phyloP scores from a whole-genome alignment of 2,329 filamentous ascomycete genomes.

The Tolypocladium sp. region DNA sequence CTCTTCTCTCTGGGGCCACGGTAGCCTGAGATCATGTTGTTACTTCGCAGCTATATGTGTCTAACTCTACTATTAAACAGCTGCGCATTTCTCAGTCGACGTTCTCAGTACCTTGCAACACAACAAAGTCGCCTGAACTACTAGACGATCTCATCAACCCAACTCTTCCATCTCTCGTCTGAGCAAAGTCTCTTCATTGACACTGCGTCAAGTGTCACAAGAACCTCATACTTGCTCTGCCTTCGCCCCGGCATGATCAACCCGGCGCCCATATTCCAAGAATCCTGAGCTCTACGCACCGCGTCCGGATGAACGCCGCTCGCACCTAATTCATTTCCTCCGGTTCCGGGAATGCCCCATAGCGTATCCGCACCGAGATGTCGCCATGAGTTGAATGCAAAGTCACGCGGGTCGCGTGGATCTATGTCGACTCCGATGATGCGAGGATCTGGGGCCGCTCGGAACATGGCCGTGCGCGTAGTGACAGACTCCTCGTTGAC shows the following conservation, averaged over 20 bases:
- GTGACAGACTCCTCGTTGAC: conserved; percentile 32
- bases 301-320: conserved; percentile 12
- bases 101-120: neutral
- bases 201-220: conserved; percentile 18
- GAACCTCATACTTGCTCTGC: conserved; percentile 16
- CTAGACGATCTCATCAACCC: conserved; percentile 11
- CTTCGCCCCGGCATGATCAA: conserved; percentile 21
- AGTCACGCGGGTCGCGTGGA: conserved; percentile 26
- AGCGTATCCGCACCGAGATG: conserved; percentile 31
- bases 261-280: conserved; percentile 19
- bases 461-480: conserved; percentile 26
- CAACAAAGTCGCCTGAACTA: neutral
- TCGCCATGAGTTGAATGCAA: conserved; percentile 37
- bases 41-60: neutral
- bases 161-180: conserved; percentile 16
- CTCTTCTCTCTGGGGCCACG: too few relatives aligned
- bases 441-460: conserved; percentile 27
- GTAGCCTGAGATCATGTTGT: neutral
- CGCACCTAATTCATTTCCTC: neutral
- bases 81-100: too few relatives aligned
- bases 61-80: too few relatives aligned
- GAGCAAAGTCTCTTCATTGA: conserved; percentile 18
- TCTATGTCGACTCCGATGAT: conserved; percentile 29
- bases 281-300: conserved; percentile 19
- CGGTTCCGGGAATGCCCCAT: conserved; percentile 22